Conservation (phyloP, 2,329 filamentous ascomycete species). For the Grosmannia clavigera region DNA sequence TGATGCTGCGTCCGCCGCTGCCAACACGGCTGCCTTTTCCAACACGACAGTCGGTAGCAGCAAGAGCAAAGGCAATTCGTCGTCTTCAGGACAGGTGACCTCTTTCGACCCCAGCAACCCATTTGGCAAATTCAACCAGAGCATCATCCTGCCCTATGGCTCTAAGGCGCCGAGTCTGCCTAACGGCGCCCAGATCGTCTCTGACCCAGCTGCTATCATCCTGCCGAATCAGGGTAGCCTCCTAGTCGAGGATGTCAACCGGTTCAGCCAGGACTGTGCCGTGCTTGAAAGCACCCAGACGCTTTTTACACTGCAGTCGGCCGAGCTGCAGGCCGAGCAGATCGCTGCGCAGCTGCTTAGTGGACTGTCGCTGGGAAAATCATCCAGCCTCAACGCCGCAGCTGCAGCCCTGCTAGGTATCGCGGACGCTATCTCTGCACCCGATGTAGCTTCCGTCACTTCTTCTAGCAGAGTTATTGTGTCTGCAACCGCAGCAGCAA, state of each 20-base stretch:
- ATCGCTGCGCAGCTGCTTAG: constrained; percentile 17
- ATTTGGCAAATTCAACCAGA: constrained; percentile 22
- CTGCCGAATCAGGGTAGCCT: constrained; percentile 20
- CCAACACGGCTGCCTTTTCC: constrained; percentile 8
- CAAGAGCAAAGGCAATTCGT: constrained; percentile 4
- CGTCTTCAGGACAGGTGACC: constrained; percentile 8
- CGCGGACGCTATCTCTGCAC: neutral
- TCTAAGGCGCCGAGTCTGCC: constrained; percentile 17
- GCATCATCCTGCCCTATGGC: constrained; percentile 23
- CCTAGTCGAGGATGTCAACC: constrained; percentile 22
- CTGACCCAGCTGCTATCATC: constrained; percentile 26
- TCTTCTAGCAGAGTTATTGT: neutral
- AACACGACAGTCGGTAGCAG: constrained; percentile 3
- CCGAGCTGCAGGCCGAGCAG: constrained; percentile 18
- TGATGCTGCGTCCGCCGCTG: constrained; percentile 8
- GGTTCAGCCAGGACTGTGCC: constrained; percentile 22
- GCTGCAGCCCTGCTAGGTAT: constrained; percentile 4
- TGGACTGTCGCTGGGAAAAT: constrained; percentile 13
- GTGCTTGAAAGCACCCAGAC: constrained; percentile 16
- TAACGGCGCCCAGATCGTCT: constrained; percentile 19
- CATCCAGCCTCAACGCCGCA: constrained; percentile 6
- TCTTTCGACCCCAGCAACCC: constrained; percentile 20
- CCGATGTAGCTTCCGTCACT: neutral
- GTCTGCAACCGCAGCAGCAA: neutral
- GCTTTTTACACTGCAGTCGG: constrained; percentile 17